A percentile compares a stretch with the other conserved stretches of the same genome.
Evolutionary conservation across 257 asterid species (phyloP).

Genomic region (Mitragyna speciosa): DNA sequence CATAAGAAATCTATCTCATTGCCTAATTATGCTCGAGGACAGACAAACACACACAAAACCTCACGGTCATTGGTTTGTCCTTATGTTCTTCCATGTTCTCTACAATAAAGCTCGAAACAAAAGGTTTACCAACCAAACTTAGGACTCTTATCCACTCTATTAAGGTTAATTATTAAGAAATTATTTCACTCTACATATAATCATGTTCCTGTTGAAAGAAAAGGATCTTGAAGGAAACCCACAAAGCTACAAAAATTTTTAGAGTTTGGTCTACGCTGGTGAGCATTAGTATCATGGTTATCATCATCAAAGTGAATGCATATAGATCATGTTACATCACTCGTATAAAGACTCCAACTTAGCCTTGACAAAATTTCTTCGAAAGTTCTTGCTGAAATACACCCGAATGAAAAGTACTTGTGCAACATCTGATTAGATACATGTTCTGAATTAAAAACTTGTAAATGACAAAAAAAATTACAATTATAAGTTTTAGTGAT

Average conservation of each 20-base stretch:
- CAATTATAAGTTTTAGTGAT: too few species aligned
- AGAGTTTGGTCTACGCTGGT: background rate
- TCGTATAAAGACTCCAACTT: background rate
- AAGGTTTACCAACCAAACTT: slow-evolving; percentile 4
- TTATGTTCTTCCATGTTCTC: slow-evolving; percentile 20
- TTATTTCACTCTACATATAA: background rate
- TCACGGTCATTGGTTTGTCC: slow-evolving; percentile 34
- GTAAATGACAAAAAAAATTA: too few species aligned
- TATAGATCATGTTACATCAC: background rate
- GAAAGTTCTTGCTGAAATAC: background rate
- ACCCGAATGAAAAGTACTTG: background rate
- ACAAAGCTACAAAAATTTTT: background rate
- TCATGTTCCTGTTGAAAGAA: slow-evolving; percentile 5
- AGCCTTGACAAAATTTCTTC: background rate
- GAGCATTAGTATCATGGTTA: background rate
- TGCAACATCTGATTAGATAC: background rate
- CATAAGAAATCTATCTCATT: slow-evolving; percentile 20
- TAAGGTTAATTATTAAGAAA: slow-evolving; percentile 3
- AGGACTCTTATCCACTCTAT: slow-evolving; percentile 15
- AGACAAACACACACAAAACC: slow-evolving; percentile 30
- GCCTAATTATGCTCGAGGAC: slow-evolving; percentile 27
- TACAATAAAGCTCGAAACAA: background rate
- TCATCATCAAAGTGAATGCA: background rate
- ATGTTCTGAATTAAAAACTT: too few species aligned
- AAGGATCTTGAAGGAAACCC: background rate